Base-by-base conservation (phyloP, 2,329 filamentous ascomycete species). In the Stemphylium vesicarium region DNA sequence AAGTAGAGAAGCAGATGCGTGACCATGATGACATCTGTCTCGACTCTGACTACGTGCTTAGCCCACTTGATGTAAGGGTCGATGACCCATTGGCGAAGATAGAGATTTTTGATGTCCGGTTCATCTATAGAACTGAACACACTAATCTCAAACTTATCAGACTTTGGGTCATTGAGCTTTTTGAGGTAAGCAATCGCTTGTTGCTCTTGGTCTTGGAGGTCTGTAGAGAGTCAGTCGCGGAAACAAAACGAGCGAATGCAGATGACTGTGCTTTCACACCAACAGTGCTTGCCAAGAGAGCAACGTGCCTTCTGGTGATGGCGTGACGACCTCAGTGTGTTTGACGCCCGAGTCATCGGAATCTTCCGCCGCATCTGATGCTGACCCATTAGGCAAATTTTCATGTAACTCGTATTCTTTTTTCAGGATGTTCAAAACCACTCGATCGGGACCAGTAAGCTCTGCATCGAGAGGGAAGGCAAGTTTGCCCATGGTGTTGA, bases 11-110 rank as follows among this genome's bases (percentile, higher is more conserved):
- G 71, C 18, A 94, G 80, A 72, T 94, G 90, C 0, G 88, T 91
- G 51, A 93, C 74, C 81, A 94, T 91, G 41, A 92, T 84, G 15
- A 93, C 88, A 70, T 94, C 90, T 1, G 88, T 89, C 50, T 85
- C 81, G 53, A 84, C 78, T 12, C 89, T 86, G 9, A 89, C 87
- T 18, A 88, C 73, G 2, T 70, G 74, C 37, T 79, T 79, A 1
- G 84, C 88, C 66, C 81, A 75, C 12, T 75, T 72, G 42, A 87
- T 77, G 70, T 90, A 91, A 0, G 86, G 84, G 36, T 81, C 77
- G 15, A 91, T 75, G 57, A 81, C 80, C 36, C 75, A 74, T 68
- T 83, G 76, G 22, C 72, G 66, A 18, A 84, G 62, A 33, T 65
- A 16, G 0, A 57, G 56, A 29, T 66, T 65, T 37, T 74, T 69